Evolutionary conservation across 495 filamentous ascomycete species (phyloP), one percentile per base, ranked within the genome.

Genomic region (Ramalina intermedia): DNA sequence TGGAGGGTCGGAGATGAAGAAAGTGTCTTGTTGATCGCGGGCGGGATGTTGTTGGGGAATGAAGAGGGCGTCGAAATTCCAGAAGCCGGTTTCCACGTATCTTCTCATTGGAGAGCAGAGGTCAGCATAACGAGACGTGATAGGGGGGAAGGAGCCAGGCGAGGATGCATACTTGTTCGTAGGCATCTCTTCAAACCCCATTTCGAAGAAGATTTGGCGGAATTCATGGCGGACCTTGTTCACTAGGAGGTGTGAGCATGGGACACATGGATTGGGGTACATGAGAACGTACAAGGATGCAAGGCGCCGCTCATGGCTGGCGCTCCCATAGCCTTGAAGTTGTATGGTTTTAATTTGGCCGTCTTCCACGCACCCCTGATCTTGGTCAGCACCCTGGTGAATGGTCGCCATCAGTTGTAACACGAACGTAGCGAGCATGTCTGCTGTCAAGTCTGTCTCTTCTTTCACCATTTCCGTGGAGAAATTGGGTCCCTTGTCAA

Each of bases 11-110:
- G 87, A 87, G 59, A 96, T 88, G 69, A 94, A 96, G 74, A 96
- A 95, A 50, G 91, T 98, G 61, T 96, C 89, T 75, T 96, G 91
- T 35, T 94, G 70, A 59, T 96, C 91, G 57, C 91, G 85, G 51
- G 91, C 89, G 29, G 90, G 91, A 63, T 96, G 91, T 73, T 96
- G 90, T 67, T 98, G 91, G 23, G 89, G 89, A 20, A 98, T 87
- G 69, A 87, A 96, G 49, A 98, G 88, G 38, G 88, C 80, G 56
- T 96, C 91, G 64, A 96, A 96, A 66, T 96, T 96, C 84, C 90
- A 98, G 80, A 96, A 95, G 37, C 89, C 89, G 18, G 87, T 89
- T 70, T 98, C 91, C 50, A 96, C 88, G 62, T 80, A 91, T 58
- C 81, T 81, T 9, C 12, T 6, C 29, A 33, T 24, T 20, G 18